Evolutionary conservation across 768 basidiomycete genomes (phyloP), one percentile per base, ranked within the genome.

Genomic region (Boletus pseudopeckii): DNA sequence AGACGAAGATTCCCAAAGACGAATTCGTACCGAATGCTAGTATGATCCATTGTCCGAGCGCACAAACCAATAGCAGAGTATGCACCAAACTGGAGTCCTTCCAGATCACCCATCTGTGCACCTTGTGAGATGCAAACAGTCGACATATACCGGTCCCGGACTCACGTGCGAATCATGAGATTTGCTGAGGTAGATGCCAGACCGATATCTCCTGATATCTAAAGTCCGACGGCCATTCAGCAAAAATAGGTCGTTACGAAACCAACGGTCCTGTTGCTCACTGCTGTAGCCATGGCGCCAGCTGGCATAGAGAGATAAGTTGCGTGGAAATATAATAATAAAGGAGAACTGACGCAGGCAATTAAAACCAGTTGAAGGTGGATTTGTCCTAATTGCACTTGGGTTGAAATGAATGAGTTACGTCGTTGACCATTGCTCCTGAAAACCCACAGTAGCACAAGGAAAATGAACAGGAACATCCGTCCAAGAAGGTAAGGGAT

Each of bases 101-200:
- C 67, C 69, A 68, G 41, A 68, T 58, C 30, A 64, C 45, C 66
- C 69, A 68, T 53, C 69, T 70, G 39, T 10, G 13, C 7, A 36
- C 11, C 15, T 52, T 18, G 44, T 48, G 33, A 57, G 41, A 45
- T 7, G 1, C 13, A 8, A 39, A 26, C 7, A 20, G 10, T 2
- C 7, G 7, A 37, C 1, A 20, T 26, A 37, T 6, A 20, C 0
- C 8, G 3, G 18, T 33, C 3, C 42, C 9, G 8, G 32, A 49
- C 67, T 51, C 49, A 69, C 69, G 63, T 60, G 48, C 69, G 64
- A 48, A 71, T 55, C 59, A 71, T 61, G 42, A 69, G 18, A 45
- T 71, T 71, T 18, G 47, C 52, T 0, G 69, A 69, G 41, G 46
- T 13, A 26, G 49, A 62, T 22, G 52, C 64, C 1, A 69, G 24